Conservation (phyloP, 148 eudicot species). For the Chenopodium quinoa region DNA sequence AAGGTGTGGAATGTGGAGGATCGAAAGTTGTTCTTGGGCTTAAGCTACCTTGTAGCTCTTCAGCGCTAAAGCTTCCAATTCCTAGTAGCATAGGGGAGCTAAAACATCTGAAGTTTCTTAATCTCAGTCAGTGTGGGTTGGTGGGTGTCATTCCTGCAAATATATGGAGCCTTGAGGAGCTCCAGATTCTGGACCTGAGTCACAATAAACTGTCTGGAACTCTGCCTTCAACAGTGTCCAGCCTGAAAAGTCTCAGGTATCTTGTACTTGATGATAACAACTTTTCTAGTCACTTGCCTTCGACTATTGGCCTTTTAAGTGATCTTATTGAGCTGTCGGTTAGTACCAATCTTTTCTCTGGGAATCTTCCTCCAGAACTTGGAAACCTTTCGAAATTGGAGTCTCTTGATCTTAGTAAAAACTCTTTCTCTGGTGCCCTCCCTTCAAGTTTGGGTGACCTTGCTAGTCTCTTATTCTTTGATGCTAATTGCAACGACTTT, state of each 20-base stretch:
- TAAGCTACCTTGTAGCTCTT: conserved; percentile 43
- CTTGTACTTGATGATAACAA: conserved; percentile 73
- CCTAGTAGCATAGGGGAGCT: conserved; percentile 49
- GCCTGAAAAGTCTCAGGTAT: conserved; percentile 42
- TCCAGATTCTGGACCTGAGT: conserved; percentile 71
- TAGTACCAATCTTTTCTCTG: conserved; percentile 55
- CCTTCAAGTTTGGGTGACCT: conserved; percentile 64
- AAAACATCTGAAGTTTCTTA: conserved; percentile 53
- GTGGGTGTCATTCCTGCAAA: conserved; percentile 49
- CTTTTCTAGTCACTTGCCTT: conserved; percentile 67
- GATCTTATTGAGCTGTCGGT: conserved; percentile 68
- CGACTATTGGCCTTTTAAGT: conserved; percentile 58
- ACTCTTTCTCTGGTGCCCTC: conserved; percentile 63
- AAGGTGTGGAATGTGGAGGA: conserved; percentile 61
- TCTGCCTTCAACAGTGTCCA: conserved; percentile 45
- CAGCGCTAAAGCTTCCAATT: conserved; percentile 57
- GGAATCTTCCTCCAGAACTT: conserved; percentile 67
- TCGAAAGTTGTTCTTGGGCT: conserved; percentile 36
- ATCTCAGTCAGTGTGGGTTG: conserved; percentile 69
- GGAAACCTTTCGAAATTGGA: conserved; percentile 54
- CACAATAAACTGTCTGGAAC: conserved; percentile 51
- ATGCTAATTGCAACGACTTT: conserved; percentile 54
- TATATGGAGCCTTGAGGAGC: conserved; percentile 55
- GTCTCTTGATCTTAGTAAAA: conserved; percentile 72
- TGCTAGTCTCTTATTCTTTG: conserved; percentile 50